phyloP scores from a whole-genome alignment of 768 basidiomycete genomes.

The Asterophora lycoperdoides region DNA sequence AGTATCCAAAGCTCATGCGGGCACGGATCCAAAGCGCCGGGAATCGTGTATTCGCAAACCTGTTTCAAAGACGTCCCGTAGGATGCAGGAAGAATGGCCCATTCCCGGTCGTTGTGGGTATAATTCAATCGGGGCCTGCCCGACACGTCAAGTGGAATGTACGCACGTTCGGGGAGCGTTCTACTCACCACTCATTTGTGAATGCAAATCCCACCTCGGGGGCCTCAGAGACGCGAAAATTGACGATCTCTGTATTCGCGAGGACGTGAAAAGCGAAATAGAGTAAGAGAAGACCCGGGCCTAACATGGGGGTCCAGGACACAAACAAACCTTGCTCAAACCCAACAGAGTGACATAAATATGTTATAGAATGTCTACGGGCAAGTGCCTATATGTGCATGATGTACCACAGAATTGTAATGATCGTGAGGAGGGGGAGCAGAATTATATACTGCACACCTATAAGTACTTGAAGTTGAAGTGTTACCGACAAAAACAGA shows the following conservation, averaged over 20 bases:
- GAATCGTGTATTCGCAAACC: conserved; percentile 30
- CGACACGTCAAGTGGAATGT: neutral
- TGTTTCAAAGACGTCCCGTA: conserved; percentile 31
- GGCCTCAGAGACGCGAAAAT: conserved; percentile 38
- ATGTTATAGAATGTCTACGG: too few relatives aligned
- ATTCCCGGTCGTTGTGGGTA: conserved; percentile 28
- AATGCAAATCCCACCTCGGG: conserved; percentile 18
- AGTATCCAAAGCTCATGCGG: conserved; percentile 45
- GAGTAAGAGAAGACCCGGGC: neutral
- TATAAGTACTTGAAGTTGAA: neutral
- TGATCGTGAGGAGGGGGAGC: too few relatives aligned
- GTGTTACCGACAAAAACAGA: too few relatives aligned
- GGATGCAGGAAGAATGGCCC: conserved; percentile 39
- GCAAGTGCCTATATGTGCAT: too few relatives aligned
- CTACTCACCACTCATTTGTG: conserved; percentile 26
- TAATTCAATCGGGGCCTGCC: conserved; percentile 38
- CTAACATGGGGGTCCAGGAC: neutral
- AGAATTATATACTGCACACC: neutral
- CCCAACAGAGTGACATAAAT: too few relatives aligned
- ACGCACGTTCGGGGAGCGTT: neutral
- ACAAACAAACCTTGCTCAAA: neutral
- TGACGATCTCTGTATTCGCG: conserved; percentile 67
- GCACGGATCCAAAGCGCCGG: conserved; percentile 20
- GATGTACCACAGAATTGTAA: too few relatives aligned
- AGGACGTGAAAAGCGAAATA: conserved; percentile 16